Evolutionary conservation across 257 asterid species (phyloP).

Genomic region (Gentiana macrophylla): DNA sequence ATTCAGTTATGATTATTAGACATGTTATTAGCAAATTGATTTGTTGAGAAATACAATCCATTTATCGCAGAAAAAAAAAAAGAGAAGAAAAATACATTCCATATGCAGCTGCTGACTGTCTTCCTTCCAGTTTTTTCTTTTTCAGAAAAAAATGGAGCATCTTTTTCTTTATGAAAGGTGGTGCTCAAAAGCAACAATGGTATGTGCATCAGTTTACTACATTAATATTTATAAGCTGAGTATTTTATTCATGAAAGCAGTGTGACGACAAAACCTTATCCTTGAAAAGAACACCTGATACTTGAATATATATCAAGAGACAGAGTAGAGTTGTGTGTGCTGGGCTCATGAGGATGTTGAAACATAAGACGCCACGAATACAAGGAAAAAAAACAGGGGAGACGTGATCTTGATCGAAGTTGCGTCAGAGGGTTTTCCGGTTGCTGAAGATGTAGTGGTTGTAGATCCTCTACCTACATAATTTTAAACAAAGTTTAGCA

Average conservation of each 20-base stretch:
- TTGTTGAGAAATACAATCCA: no score
- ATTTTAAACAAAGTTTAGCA: not conserved
- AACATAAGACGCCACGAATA: constrained; percentile 23
- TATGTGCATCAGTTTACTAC: no score
- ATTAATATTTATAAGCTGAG: no score
- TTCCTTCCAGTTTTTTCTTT: no score
- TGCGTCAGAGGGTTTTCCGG: constrained; percentile 22
- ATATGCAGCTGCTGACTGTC: no score
- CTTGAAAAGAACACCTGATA: constrained; percentile 25
- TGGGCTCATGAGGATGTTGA: constrained; percentile 11
- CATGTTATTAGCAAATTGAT: no score
- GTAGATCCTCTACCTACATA: constrained; percentile 23
- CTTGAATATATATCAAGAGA: constrained; percentile 1
- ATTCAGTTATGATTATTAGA: no score
- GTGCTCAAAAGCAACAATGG: no score
- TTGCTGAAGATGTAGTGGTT: constrained; percentile 21
- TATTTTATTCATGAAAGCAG: constrained; percentile 17
- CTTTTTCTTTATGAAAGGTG: no score
- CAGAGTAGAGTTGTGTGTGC: not conserved
- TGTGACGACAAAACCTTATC: constrained; percentile 27
- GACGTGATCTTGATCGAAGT: constrained; percentile 23
- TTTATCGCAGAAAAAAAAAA: no score
- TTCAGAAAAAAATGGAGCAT: no score
- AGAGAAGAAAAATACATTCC: no score
- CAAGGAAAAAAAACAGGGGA: constrained; percentile 28